Conservation (phyloP, 805 yeast species). For the Barnettozyma vustinii region DNA sequence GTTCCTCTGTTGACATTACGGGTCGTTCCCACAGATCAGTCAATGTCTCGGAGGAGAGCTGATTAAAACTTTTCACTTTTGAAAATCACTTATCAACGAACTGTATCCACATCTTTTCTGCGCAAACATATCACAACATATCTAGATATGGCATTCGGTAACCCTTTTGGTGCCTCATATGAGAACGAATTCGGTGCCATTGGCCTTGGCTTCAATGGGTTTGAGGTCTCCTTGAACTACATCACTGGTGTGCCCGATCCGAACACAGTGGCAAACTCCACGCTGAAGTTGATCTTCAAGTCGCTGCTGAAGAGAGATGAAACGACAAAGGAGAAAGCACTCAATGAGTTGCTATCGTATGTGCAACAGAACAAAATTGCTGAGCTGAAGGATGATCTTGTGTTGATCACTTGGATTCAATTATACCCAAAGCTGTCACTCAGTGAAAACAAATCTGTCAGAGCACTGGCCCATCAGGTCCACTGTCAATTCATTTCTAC, state of each 20-base stretch:
- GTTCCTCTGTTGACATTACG: neutral
- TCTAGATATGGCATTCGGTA: slow-evolving; percentile 20
- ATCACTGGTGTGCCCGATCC: slow-evolving; percentile 77
- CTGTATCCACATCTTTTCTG: neutral
- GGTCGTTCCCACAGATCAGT: neutral
- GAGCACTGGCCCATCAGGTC: slow-evolving; percentile 56
- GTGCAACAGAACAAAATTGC: slow-evolving; percentile 21
- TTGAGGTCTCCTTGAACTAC: slow-evolving; percentile 64
- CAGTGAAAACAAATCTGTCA: slow-evolving; percentile 61
- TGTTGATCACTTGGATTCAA: slow-evolving; percentile 68
- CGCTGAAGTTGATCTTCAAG: slow-evolving; percentile 62
- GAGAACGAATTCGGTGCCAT: slow-evolving; percentile 12
- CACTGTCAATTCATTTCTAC: slow-evolving; percentile 49
- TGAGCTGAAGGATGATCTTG: slow-evolving; percentile 44
- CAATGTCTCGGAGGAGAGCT: neutral
- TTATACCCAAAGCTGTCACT: slow-evolving; percentile 74
- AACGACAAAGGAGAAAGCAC: slow-evolving; percentile 79
- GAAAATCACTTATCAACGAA: neutral
- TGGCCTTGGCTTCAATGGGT: slow-evolving; percentile 37
- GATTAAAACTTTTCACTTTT: neutral
- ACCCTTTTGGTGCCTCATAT: slow-evolving; percentile 18
- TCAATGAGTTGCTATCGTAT: slow-evolving; percentile 44
- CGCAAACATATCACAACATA: neutral
- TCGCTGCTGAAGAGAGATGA: slow-evolving; percentile 72
- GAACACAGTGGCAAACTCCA: slow-evolving; percentile 39